These are phyloP conservation scores for Aspergillus felis DNA, from an alignment of 2,329 filamentous ascomycete genomes.

Conservation along the genomic window DNA sequence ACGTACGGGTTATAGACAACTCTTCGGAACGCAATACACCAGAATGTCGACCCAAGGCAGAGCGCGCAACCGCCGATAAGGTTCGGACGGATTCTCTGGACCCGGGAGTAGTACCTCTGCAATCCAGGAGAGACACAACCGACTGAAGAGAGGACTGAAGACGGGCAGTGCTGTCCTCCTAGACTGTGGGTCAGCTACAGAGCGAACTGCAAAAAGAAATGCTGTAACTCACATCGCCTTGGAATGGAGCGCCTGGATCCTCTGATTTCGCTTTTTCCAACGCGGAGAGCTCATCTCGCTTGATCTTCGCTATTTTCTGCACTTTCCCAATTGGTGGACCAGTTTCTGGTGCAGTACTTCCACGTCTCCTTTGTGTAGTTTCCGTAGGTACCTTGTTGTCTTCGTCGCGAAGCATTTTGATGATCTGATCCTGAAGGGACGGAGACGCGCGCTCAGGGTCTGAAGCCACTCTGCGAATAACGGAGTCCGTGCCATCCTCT, in stretches of 20 bases:
- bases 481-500: neutral
- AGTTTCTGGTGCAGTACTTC: neutral
- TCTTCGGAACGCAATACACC: constrained; percentile 1
- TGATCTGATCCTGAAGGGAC: neutral
- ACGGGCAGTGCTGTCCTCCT: neutral
- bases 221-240: neutral
- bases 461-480: neutral
- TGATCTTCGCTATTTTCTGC: neutral
- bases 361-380: neutral
- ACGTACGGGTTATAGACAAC: constrained; percentile 13
- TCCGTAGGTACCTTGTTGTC: neutral
- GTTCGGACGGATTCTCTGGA: constrained; percentile 2
- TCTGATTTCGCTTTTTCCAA: neutral
- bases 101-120: neutral
- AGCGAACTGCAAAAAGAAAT: neutral
- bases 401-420: neutral
- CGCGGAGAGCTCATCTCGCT: neutral
- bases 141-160: constrained; percentile 5
- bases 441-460: neutral
- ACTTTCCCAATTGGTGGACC: neutral
- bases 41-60: constrained; percentile 7
- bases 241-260: neutral
- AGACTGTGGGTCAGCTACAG: neutral
- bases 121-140: neutral
- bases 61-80: constrained; percentile 11